A percentile compares a stretch with the other conserved stretches of the same genome.
phyloP scores from a whole-genome alignment of 139 green algal genomes.

The Klebsormidium nitens region DNA sequence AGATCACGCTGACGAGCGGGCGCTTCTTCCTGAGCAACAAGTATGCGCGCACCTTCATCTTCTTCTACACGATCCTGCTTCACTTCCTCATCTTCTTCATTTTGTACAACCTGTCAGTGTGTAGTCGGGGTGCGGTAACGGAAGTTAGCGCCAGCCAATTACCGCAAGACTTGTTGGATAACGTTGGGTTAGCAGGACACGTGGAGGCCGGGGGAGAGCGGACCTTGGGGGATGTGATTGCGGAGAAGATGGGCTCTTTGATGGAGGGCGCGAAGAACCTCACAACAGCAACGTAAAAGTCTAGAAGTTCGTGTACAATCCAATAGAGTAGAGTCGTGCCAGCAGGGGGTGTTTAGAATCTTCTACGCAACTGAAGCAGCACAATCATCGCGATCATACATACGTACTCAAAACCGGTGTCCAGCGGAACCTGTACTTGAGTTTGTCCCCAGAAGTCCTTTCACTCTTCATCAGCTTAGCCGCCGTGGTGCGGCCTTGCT shows the following conservation, averaged over 20 bases:
- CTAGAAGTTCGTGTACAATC: too few species aligned
- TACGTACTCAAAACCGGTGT: too few species aligned
- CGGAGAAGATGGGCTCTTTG: neutral
- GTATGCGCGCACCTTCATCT: constrained; percentile 50
- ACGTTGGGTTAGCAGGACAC: neutral
- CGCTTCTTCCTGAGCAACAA: constrained; percentile 8
- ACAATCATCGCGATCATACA: too few species aligned
- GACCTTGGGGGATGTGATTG: neutral
- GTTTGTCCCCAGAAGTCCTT: too few species aligned
- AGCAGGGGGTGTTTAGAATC: too few species aligned
- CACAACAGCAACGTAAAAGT: too few species aligned
- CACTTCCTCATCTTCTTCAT: constrained; percentile 68
- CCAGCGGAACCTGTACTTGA: too few species aligned
- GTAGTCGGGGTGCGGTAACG: neutral
- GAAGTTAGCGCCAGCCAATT: neutral
- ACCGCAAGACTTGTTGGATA: neutral
- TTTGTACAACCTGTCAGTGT: constrained; percentile 35
- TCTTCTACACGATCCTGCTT: constrained; percentile 70
- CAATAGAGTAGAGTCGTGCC: too few species aligned
- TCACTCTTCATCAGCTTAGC: too few species aligned
- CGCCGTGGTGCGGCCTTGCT: too few species aligned
- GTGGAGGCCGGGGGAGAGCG: neutral
- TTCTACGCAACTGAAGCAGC: too few species aligned
- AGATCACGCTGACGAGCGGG: constrained; percentile 3
- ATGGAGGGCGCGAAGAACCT: too few species aligned